Conservation (phyloP, 306 rosid genomes). For the Dryas alaskensis region DNA sequence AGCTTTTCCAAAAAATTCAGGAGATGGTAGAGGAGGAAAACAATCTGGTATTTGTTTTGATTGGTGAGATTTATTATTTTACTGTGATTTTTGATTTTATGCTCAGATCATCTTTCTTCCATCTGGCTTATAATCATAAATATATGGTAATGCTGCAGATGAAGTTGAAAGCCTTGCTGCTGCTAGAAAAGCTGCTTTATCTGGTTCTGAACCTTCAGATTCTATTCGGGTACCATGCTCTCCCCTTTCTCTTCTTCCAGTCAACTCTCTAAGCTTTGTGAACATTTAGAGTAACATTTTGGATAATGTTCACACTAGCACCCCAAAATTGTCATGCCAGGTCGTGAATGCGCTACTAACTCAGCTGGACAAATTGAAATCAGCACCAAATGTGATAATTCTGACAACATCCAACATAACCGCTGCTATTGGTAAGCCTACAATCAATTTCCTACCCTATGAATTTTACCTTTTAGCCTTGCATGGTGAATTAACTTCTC, state of each 20-base stretch:
- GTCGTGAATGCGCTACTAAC: constrained; percentile 94
- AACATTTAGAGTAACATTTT: not conserved
- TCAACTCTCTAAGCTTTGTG: not conserved
- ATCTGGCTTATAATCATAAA: constrained; percentile 22
- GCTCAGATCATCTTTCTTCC: constrained; percentile 25
- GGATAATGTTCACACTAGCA: not conserved
- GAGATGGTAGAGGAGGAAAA: constrained; percentile 91
- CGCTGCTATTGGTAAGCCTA: constrained; percentile 85
- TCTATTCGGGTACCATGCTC: constrained; percentile 72
- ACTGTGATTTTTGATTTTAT: constrained; percentile 23
- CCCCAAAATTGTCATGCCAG: constrained; percentile 50
- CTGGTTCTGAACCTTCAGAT: constrained; percentile 99
- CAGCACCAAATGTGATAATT: constrained; percentile 87
- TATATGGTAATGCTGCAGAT: constrained; percentile 53
- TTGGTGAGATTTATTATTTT: constrained; percentile 63
- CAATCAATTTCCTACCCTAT: constrained; percentile 15
- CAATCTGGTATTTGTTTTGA: constrained; percentile 97
- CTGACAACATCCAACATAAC: constrained; percentile 96
- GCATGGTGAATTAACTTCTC: not conserved
- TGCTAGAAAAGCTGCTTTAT: constrained; percentile 94
- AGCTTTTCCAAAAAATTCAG: constrained; percentile 88
- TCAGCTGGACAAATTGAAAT: constrained; percentile 91
- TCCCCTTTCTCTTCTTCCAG: not conserved
- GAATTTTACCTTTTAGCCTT: not conserved
- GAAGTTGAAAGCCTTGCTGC: constrained; percentile 99